Conservation (phyloP, 306 rosid genomes). For the Cicer chorassanicum region DNA sequence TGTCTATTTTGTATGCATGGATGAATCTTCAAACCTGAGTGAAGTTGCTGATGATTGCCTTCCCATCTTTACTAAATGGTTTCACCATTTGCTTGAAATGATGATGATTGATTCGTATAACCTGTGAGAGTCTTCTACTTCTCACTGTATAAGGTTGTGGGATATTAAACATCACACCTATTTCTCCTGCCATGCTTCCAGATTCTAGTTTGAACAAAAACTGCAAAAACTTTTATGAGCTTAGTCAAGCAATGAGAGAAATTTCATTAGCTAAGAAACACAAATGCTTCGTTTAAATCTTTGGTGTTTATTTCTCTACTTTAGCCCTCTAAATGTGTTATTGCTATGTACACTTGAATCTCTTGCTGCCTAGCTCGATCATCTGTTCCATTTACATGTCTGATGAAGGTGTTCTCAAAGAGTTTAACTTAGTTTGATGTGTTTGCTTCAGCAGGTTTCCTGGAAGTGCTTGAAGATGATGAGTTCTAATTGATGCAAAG, state of each 20-base stretch:
- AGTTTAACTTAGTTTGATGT: constrained; percentile 25
- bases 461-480: constrained; percentile 38
- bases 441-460: constrained; percentile 47
- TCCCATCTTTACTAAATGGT: constrained; percentile 67
- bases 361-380: background rate
- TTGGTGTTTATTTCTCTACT: constrained; percentile 21
- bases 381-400: constrained; percentile 7
- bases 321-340: constrained; percentile 13
- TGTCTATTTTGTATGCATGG: constrained; percentile 26
- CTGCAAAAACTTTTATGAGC: constrained; percentile 52
- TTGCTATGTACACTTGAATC: background rate
- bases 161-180: constrained; percentile 74
- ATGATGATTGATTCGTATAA: constrained; percentile 69
- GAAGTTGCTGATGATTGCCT: constrained; percentile 66
- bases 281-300: constrained; percentile 27
- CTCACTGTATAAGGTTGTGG: constrained; percentile 91
- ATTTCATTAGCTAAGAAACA: constrained; percentile 18
- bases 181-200: constrained; percentile 77
- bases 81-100: constrained; percentile 83
- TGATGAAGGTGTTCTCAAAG: constrained; percentile 24
- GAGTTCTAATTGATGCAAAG: constrained; percentile 14
- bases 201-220: constrained; percentile 65
- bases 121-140: constrained; percentile 78
- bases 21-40: constrained; percentile 59
- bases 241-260: constrained; percentile 39